A percentile compares a stretch with the other conserved stretches of the same genome.
These are phyloP conservation scores for Emergomyces pasteurianus DNA, from an alignment of 2,329 filamentous ascomycete species.

Conservation along the genomic window DNA sequence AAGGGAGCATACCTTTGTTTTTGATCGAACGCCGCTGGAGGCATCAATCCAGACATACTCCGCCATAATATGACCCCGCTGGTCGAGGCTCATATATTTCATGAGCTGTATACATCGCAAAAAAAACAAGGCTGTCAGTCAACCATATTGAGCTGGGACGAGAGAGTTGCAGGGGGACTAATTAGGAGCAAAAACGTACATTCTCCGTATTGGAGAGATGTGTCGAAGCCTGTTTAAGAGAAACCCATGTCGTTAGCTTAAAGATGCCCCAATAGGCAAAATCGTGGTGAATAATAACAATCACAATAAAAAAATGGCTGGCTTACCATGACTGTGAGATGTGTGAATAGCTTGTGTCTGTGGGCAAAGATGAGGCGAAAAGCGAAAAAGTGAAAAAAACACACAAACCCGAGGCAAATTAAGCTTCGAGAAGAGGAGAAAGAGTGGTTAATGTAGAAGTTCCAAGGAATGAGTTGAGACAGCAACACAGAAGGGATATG, in stretches of 20 bases:
- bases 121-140: neutral
- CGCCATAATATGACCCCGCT: constrained; percentile 79
- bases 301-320: too few species aligned
- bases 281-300: too few species aligned
- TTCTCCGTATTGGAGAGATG: constrained; percentile 37
- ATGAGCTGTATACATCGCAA: constrained; percentile 16
- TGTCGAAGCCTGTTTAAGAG: constrained; percentile 25
- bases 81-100: constrained; percentile 85
- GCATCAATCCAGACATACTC: constrained; percentile 97
- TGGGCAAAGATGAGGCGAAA: neutral
- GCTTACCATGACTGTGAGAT: neutral
- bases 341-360: neutral
- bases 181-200: constrained; percentile 26
- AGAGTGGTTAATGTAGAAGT: neutral
- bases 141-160: neutral
- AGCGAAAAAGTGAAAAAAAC: neutral
- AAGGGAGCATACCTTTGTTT: constrained; percentile 85
- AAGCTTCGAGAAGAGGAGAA: neutral
- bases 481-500: neutral
- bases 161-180: neutral
- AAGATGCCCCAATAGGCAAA: too few species aligned
- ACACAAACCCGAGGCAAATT: too few species aligned
- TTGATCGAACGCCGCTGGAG: constrained; percentile 73
- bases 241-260: neutral
- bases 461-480: neutral